A percentile compares a stretch with the other conserved stretches of the same genome.
Evolutionary conservation across 352 stramenopile species (phyloP).

Genomic region (Globisporangium radiosum): DNA sequence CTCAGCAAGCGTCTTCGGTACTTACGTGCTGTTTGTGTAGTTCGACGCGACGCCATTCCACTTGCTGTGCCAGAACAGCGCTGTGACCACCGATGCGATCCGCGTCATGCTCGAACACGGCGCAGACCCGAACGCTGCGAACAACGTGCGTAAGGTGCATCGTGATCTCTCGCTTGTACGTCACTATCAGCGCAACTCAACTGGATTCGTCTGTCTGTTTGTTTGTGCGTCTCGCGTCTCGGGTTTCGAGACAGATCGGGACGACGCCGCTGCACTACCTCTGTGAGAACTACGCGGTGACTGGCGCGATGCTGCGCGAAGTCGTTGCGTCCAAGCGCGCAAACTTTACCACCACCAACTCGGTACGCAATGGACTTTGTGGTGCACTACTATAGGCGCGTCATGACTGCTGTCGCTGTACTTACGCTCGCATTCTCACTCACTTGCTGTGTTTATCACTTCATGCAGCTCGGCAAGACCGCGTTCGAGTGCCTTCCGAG

Average conservation of each 20-base stretch:
- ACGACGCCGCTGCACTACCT: slow-evolving; percentile 68
- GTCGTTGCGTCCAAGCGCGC: slow-evolving; percentile 52
- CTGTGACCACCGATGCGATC: slow-evolving; percentile 36
- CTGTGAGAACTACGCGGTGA: slow-evolving; percentile 60
- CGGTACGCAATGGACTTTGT: slow-evolving; percentile 20
- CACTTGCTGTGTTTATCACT: slow-evolving; percentile 4
- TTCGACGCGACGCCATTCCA: slow-evolving; percentile 73
- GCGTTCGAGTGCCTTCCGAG: slow-evolving; percentile 55
- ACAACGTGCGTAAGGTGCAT: slow-evolving; percentile 43
- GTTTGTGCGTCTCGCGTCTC: not conserved
- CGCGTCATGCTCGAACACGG: slow-evolving; percentile 40
- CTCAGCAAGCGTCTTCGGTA: not conserved
- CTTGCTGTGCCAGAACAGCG: slow-evolving; percentile 64
- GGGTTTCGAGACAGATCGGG: slow-evolving; percentile 36
- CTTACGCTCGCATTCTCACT: not conserved
- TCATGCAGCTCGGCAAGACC: slow-evolving; percentile 38
- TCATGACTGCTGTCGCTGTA: not conserved
- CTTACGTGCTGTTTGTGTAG: slow-evolving; percentile 15
- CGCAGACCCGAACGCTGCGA: slow-evolving; percentile 63
- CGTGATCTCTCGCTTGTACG: too few species aligned
- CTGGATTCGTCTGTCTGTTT: slow-evolving; percentile 1
- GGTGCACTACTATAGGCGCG: not conserved
- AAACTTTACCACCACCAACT: slow-evolving; percentile 62
- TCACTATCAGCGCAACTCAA: too few species aligned
- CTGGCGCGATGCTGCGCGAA: slow-evolving; percentile 48